Evolutionary conservation across 306 rosid genomes (phyloP).

Genomic region (Sicyos edulis): DNA sequence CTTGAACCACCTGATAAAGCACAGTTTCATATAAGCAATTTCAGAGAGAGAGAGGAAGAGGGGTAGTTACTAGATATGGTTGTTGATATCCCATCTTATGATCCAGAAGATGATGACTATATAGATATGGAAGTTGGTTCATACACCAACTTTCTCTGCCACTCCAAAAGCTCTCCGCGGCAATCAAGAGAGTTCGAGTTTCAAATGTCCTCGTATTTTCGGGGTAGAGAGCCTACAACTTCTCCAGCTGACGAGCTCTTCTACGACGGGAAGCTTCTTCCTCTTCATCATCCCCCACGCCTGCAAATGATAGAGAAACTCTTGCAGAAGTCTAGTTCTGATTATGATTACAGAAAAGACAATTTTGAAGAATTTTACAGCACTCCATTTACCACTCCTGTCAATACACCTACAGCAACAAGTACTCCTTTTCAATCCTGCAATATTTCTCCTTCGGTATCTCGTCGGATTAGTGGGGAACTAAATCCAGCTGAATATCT

Average conservation of each 20-base stretch:
- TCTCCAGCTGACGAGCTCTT: conserved; percentile 99
- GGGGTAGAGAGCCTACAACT: conserved; percentile 55
- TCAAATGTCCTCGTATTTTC: conserved; percentile 67
- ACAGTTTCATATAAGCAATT: conserved; percentile 20
- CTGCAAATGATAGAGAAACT: conserved; percentile 82
- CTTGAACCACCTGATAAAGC: conserved; percentile 37
- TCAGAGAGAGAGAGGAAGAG: background rate
- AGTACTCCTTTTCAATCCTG: conserved; percentile 88
- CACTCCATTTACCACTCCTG: conserved; percentile 67
- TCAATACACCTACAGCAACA: conserved; percentile 57
- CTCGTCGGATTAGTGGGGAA: conserved; percentile 70
- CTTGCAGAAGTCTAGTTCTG: conserved; percentile 45
- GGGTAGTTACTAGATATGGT: conserved; percentile 48
- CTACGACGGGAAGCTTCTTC: conserved; percentile 96
- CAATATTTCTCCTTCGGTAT: conserved; percentile 69
- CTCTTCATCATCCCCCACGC: conserved; percentile 93
- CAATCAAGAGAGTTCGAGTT: conserved; percentile 86
- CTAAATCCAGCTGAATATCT: conserved; percentile 52
- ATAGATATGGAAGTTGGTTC: conserved; percentile 88
- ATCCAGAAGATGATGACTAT: conserved; percentile 73
- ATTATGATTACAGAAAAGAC: conserved; percentile 31
- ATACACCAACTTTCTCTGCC: conserved; percentile 43
- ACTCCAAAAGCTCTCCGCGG: conserved; percentile 39
- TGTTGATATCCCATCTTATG: conserved; percentile 37
- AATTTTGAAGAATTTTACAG: conserved; percentile 56